Percentiles rank a stretch among this genome's conserved stretches.
These are phyloP conservation scores for Quercus parvula DNA, from an alignment of 306 rosid genomes.

Conservation along the genomic window DNA sequence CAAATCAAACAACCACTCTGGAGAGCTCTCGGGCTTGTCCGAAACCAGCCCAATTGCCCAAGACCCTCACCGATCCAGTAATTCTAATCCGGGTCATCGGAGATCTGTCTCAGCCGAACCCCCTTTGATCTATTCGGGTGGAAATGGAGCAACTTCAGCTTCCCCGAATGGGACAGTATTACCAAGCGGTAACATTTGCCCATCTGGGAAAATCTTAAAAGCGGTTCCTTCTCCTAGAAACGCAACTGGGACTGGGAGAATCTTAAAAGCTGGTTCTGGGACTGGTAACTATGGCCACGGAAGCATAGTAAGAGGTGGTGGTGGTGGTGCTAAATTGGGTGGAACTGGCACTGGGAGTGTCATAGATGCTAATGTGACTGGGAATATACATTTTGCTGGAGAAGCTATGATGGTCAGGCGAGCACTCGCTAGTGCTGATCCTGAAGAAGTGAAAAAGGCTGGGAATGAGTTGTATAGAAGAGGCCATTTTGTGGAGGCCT, in stretches of 20 bases:
- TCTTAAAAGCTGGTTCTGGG: constrained; percentile 74
- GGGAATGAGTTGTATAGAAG: constrained; percentile 82
- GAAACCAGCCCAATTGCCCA: constrained; percentile 75
- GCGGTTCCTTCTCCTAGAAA: constrained; percentile 22
- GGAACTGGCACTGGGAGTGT: not conserved
- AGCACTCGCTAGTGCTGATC: constrained; percentile 36
- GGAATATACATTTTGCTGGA: not conserved
- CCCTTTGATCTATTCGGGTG: no score
- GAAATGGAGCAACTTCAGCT: no score
- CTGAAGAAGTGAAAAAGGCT: constrained; percentile 74
- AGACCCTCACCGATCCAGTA: constrained; percentile 45
- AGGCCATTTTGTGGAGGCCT: constrained; percentile 73
- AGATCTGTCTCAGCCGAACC: constrained; percentile 58
- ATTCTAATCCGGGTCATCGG: constrained; percentile 44
- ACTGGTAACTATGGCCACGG: constrained; percentile 87
- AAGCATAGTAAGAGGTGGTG: constrained; percentile 83
- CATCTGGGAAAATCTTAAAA: constrained; percentile 72
- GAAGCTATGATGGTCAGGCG: not conserved
- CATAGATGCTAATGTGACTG: not conserved
- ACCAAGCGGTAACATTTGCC: constrained; percentile 72
- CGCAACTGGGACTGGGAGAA: constrained; percentile 39
- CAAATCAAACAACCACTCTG: constrained; percentile 63
- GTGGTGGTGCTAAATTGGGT: constrained; percentile 30
- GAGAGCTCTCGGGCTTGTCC: constrained; percentile 86
- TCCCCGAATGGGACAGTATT: no score